These are phyloP conservation scores for Dillenia turbinata DNA, from an alignment of 164 flowering plant species.

Conservation along the genomic window DNA sequence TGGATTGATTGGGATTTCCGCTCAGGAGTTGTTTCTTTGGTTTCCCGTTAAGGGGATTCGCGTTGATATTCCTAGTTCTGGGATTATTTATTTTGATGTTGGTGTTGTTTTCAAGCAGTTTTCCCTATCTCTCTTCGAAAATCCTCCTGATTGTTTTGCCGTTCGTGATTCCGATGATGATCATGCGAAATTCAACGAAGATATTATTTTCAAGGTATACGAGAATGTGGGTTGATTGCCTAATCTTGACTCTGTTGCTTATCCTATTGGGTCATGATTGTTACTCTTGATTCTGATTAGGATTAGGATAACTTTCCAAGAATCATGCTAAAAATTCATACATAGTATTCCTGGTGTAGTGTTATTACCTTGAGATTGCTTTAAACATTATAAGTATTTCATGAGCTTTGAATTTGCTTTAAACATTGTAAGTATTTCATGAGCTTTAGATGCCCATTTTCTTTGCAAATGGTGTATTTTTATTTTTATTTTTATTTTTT, in stretches of 20 bases:
- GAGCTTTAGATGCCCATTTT: no score
- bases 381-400: no score
- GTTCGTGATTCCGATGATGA: slow-evolving; percentile 5
- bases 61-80: slow-evolving; percentile 46
- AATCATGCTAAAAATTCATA: no score
- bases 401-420: no score
- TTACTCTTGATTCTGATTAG: background rate
- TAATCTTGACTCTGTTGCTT: background rate
- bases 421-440: no score
- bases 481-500: no score
- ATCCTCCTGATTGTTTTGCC: slow-evolving; percentile 33
- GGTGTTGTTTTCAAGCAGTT: slow-evolving; percentile 42
- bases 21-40: slow-evolving; percentile 50
- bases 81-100: slow-evolving; percentile 42
- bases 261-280: background rate
- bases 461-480: no score
- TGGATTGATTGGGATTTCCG: slow-evolving; percentile 30
- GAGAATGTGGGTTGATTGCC: background rate
- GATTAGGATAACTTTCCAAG: background rate
- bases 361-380: no score
- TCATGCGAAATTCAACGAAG: slow-evolving; percentile 13
- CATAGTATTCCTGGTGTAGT: no score
- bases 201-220: slow-evolving; percentile 24
- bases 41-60: slow-evolving; percentile 42
- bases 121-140: slow-evolving; percentile 40